A percentile compares a stretch with the other conserved stretches of the same genome.
Conservation (phyloP, 495 filamentous ascomycete genomes). For the Hypomontagnella submonticulosa region DNA sequence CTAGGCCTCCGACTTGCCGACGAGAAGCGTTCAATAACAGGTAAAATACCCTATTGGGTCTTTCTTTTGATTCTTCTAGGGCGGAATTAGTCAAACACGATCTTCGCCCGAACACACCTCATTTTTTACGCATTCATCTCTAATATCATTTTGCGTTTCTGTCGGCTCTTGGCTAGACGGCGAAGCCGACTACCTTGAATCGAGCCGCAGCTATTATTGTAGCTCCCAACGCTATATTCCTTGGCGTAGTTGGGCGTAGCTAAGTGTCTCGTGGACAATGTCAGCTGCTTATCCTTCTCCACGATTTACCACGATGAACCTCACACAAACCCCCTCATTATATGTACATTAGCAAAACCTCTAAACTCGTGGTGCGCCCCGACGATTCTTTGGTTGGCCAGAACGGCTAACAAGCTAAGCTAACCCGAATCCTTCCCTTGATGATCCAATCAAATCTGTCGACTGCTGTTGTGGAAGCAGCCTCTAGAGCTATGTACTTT, state of each 20-base stretch:
- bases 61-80: constrained; percentile 12
- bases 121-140: constrained; percentile 14
- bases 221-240: neutral
- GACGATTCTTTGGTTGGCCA: constrained; percentile 23
- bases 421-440: constrained; percentile 16
- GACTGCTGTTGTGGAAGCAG: constrained; percentile 9
- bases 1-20: constrained; percentile 35
- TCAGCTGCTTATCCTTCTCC: constrained; percentile 31
- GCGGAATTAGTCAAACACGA: neutral
- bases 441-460: constrained; percentile 26
- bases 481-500: constrained; percentile 4
- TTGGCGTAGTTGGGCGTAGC: constrained; percentile 5
- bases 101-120: constrained; percentile 16
- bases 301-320: constrained; percentile 17
- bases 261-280: constrained; percentile 1
- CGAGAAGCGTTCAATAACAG: constrained; percentile 5
- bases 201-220: neutral
- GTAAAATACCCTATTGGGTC: neutral
- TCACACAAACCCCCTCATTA: constrained; percentile 12
- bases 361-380: constrained; percentile 8
- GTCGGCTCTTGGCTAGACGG: constrained; percentile 11
- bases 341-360: neutral
- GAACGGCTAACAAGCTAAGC: constrained; percentile 1
- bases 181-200: constrained; percentile 6
- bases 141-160: constrained; percentile 3